Conservation (phyloP, 352 stramenopile species). For the Phytophthora idaei region DNA sequence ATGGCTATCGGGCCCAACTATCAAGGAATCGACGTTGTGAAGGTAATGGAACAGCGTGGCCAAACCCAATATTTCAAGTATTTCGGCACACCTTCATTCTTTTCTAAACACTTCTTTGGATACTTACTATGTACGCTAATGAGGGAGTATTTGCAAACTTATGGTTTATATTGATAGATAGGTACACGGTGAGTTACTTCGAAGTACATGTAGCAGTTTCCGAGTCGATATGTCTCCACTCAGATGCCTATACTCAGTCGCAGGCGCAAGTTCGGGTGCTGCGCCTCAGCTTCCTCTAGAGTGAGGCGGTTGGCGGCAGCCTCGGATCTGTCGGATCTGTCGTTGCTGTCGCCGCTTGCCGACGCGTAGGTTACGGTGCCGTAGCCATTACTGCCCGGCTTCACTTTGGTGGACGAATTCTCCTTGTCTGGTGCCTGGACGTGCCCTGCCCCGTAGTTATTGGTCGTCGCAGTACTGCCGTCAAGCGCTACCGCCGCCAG, state of each 20-base stretch:
- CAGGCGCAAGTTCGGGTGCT: slow-evolving; percentile 34
- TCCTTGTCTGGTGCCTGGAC: slow-evolving; percentile 18
- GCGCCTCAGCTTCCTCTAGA: slow-evolving; percentile 27
- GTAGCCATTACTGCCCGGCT: slow-evolving; percentile 38
- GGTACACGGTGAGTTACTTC: not conserved
- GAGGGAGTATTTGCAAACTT: too few species aligned
- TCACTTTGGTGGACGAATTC: slow-evolving; percentile 10
- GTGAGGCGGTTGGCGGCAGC: slow-evolving; percentile 25
- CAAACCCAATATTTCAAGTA: too few species aligned
- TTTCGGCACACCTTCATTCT: too few species aligned
- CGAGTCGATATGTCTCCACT: not conserved
- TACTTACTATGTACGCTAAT: too few species aligned
- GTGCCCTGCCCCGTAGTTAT: slow-evolving; percentile 11
- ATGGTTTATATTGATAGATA: slow-evolving; percentile 17
- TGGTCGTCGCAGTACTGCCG: slow-evolving; percentile 4
- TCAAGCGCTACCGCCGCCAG: slow-evolving; percentile 8
- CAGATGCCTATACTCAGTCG: slow-evolving; percentile 38
- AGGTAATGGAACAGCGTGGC: too few species aligned
- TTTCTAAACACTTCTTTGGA: too few species aligned
- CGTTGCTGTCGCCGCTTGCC: slow-evolving; percentile 13
- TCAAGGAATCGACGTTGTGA: too few species aligned
- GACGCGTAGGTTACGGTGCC: slow-evolving; percentile 39
- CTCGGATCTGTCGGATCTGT: slow-evolving; percentile 18
- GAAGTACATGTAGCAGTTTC: slow-evolving; percentile 5
- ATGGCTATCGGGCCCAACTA: too few species aligned